phyloP scores from a whole-genome alignment of 2,329 filamentous ascomycete species.

The Xylaria digitata region DNA sequence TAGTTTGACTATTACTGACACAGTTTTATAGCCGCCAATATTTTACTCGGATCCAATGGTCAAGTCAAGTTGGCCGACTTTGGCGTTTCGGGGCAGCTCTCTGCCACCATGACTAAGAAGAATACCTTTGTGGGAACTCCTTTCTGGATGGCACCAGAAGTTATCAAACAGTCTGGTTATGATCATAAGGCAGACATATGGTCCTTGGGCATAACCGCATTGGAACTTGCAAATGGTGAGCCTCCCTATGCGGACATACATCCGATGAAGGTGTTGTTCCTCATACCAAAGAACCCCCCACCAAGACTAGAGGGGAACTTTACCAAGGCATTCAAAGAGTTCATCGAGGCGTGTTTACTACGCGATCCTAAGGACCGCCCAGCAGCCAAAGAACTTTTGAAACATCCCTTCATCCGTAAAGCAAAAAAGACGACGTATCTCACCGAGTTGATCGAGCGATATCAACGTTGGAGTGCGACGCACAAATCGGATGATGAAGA shows the following conservation, averaged over 20 bases:
- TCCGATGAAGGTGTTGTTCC: slow-evolving; percentile 96
- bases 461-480: slow-evolving; percentile 86
- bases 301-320: slow-evolving; percentile 85
- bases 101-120: slow-evolving; percentile 99
- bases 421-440: slow-evolving; percentile 97
- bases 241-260: slow-evolving; percentile 97
- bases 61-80: slow-evolving; percentile 98
- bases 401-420: slow-evolving; percentile 88
- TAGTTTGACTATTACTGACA: slow-evolving; percentile 38
- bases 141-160: slow-evolving; percentile 99
- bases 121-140: slow-evolving; percentile 98
- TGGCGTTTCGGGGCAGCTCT: slow-evolving; percentile 94
- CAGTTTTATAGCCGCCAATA: slow-evolving; percentile 78
- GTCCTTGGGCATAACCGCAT: slow-evolving; percentile 93
- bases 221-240: slow-evolving; percentile 91
- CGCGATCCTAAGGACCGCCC: slow-evolving; percentile 91
- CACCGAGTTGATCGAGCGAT: slow-evolving; percentile 92
- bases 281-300: slow-evolving; percentile 94
- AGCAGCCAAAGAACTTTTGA: slow-evolving; percentile 85
- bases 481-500: slow-evolving; percentile 80
- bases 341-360: slow-evolving; percentile 84
- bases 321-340: slow-evolving; percentile 85
- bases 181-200: slow-evolving; percentile 98
- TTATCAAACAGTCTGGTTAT: slow-evolving; percentile 98
- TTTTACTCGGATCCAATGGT: slow-evolving; percentile 87